Evolutionary conservation across 768 basidiomycete species (phyloP).

Genomic region (Gymnopilus dilepis): DNA sequence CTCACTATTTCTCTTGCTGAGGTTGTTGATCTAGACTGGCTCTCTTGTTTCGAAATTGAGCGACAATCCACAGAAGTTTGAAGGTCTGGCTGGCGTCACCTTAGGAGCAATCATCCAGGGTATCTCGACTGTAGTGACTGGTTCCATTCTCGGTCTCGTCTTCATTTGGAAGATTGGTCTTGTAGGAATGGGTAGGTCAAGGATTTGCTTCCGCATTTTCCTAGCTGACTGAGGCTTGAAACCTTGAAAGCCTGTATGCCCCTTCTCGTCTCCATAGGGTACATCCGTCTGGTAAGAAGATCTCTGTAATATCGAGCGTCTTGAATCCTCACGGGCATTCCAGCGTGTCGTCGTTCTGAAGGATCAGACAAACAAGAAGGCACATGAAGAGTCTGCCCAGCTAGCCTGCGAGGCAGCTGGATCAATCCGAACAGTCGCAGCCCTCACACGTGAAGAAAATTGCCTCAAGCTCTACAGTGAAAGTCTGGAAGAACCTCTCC

Average conservation of each 20-base stretch:
- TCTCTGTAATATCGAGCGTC: background rate
- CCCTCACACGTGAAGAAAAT: constrained; percentile 85
- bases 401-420: constrained; percentile 91
- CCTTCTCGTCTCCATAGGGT: constrained; percentile 71
- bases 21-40: constrained; percentile 59
- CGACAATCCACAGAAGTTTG: constrained; percentile 89
- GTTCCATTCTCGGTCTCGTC: constrained; percentile 75
- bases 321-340: background rate
- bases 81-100: constrained; percentile 86
- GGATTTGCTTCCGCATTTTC: no score
- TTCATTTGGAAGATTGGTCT: constrained; percentile 82
- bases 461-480: constrained; percentile 69
- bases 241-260: constrained; percentile 67
- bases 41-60: constrained; percentile 77
- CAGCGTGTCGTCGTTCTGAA: constrained; percentile 87
- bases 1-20: constrained; percentile 10
- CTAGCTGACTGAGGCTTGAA: no score
- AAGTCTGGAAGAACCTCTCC: constrained; percentile 75
- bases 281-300: constrained; percentile 72
- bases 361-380: constrained; percentile 79
- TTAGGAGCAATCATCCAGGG: constrained; percentile 87
- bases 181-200: constrained; percentile 72
- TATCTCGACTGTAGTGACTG: constrained; percentile 68
- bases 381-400: constrained; percentile 84
- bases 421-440: constrained; percentile 89